Evolutionary conservation across 495 filamentous ascomycete species (phyloP).

Genomic region (Neurospora africana): DNA sequence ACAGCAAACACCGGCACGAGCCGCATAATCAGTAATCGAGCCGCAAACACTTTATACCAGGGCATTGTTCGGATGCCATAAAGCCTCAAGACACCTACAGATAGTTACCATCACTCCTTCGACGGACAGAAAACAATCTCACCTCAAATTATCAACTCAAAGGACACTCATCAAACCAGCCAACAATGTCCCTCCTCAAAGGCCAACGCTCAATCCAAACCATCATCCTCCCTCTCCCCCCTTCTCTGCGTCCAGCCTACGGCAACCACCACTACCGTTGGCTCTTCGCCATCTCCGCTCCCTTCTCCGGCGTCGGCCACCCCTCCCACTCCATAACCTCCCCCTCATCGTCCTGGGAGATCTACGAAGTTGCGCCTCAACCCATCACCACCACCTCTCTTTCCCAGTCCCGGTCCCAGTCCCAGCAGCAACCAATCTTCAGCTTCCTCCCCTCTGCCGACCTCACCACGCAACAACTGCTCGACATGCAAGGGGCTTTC

Average conservation of each 20-base stretch:
- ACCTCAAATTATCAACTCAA: not conserved
- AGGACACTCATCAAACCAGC: too few species aligned
- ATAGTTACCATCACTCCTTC: too few species aligned
- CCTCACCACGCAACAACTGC: not conserved
- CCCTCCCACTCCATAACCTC: not conserved
- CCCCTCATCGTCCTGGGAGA: not conserved
- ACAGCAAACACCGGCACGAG: not conserved
- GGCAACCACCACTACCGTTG: not conserved
- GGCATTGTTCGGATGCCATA: not conserved
- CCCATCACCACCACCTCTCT: not conserved
- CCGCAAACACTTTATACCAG: not conserved
- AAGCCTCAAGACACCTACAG: too few species aligned
- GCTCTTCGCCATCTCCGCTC: not conserved
- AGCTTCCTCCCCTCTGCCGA: not conserved
- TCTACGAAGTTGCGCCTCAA: not conserved
- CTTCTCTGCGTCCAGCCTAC: not conserved
- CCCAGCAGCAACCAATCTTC: not conserved
- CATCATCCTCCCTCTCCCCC: not conserved
- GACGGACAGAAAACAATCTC: too few species aligned
- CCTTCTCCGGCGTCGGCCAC: not conserved
- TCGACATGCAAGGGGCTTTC: not conserved
- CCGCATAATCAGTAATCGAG: not conserved
- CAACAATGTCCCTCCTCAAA: not conserved
- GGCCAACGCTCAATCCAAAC: not conserved
- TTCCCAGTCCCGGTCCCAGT: not conserved